Percentiles rank a stretch among this genome's conserved stretches.
Conservation (phyloP, 106 monocot species). For the Dendrobium catenatum region DNA sequence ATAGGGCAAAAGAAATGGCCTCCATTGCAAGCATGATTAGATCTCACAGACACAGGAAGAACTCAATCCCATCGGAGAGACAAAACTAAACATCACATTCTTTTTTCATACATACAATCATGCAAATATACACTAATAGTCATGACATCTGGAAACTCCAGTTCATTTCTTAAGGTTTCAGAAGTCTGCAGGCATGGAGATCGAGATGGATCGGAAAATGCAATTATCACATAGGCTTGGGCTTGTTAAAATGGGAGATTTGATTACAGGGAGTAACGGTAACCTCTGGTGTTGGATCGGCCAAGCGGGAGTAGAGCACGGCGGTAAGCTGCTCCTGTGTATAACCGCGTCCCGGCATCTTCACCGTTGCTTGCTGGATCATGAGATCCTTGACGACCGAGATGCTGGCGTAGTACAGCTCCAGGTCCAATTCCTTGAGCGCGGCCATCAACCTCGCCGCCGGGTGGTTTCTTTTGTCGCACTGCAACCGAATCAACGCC, state of each 20-base stretch:
- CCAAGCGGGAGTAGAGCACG: slow-evolving; percentile 28
- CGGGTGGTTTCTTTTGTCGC: slow-evolving; percentile 48
- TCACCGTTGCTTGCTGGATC: slow-evolving; percentile 77
- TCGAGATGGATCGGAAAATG: not conserved
- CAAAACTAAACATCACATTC: not conserved
- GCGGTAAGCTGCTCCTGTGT: slow-evolving; percentile 54
- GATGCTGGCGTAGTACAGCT: slow-evolving; percentile 56
- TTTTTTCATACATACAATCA: not conserved
- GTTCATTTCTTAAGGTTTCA: not conserved
- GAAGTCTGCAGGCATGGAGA: not conserved
- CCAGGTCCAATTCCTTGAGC: slow-evolving; percentile 45
- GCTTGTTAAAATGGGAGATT: not conserved
- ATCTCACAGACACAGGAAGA: too few species aligned
- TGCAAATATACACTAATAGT: not conserved
- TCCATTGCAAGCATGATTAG: too few species aligned
- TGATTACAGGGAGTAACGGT: not conserved
- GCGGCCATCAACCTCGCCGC: slow-evolving; percentile 53
- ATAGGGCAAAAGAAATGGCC: too few species aligned
- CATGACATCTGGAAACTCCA: not conserved
- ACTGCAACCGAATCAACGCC: slow-evolving; percentile 54
- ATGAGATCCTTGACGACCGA: slow-evolving; percentile 61
- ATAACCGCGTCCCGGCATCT: slow-evolving; percentile 29
- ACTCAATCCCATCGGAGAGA: too few species aligned
- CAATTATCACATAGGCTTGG: not conserved
- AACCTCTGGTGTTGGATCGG: not conserved